phyloP scores from a whole-genome alignment of 2,329 filamentous ascomycete genomes.

The Curvularia eragrostidis region DNA sequence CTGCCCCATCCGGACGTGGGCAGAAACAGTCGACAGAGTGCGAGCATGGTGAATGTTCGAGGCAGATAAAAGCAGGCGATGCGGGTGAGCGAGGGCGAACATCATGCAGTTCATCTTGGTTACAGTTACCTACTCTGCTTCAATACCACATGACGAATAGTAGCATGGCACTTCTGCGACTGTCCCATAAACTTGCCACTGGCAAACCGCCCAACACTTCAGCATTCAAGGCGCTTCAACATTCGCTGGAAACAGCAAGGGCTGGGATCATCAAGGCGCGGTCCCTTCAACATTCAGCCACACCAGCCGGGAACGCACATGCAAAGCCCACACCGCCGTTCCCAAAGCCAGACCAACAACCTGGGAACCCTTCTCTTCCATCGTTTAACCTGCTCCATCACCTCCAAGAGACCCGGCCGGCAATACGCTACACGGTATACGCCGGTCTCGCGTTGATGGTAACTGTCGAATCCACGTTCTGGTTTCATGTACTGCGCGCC shows the following conservation, averaged over 20 bases:
- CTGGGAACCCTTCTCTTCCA: conserved; percentile 11
- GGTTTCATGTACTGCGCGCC: conserved; percentile 35
- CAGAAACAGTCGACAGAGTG: conserved; percentile 15
- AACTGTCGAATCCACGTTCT: conserved; percentile 38
- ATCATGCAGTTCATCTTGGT: not conserved
- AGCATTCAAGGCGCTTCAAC: not conserved
- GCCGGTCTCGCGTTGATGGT: conserved; percentile 32
- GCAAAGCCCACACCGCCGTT: not conserved
- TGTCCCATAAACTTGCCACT: not conserved
- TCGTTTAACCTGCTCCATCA: conserved; percentile 28
- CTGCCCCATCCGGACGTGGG: conserved; percentile 7
- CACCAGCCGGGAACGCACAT: not conserved
- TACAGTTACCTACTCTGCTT: not conserved
- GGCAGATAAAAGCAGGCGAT: conserved; percentile 1
- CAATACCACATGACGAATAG: not conserved
- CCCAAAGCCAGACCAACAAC: not conserved
- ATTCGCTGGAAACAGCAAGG: not conserved
- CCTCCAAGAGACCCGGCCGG: conserved; percentile 19
- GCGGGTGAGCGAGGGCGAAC: not conserved
- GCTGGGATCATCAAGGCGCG: not conserved
- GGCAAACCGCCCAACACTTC: not conserved
- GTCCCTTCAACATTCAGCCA: not conserved
- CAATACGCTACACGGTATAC: conserved; percentile 36
- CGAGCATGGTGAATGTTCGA: conserved; percentile 16
- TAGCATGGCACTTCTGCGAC: not conserved